These are phyloP conservation scores for Rauvolfia tetraphylla DNA, from an alignment of 257 asterid genomes.

Conservation along the genomic window DNA sequence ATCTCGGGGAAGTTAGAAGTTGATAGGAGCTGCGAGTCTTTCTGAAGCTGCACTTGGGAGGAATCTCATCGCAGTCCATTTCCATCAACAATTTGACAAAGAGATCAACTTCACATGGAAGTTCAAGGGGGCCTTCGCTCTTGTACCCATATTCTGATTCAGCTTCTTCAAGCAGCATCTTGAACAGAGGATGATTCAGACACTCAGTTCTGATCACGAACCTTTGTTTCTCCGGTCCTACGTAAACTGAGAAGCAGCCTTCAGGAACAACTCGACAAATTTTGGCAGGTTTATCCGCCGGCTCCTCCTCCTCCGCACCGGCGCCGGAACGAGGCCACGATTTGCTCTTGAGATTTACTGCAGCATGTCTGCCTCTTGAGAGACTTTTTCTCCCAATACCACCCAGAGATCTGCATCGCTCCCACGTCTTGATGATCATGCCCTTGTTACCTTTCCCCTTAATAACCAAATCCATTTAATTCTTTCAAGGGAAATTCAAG, in stretches of 20 bases:
- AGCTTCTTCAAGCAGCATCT: conserved; percentile 55
- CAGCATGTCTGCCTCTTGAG: neutral
- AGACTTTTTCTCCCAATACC: conserved; percentile 27
- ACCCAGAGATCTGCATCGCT: conserved; percentile 47
- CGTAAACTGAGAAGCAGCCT: conserved; percentile 58
- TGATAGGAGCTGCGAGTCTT: conserved; percentile 28
- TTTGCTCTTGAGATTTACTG: conserved; percentile 21
- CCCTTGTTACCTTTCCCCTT: conserved; percentile 37
- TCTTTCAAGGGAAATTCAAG: neutral
- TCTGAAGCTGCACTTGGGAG: conserved; percentile 24
- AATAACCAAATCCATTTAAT: conserved; percentile 27
- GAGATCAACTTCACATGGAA: conserved; percentile 51
- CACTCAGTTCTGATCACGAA: conserved; percentile 44
- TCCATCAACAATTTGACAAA: conserved; percentile 42
- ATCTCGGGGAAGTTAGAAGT: conserved; percentile 28
- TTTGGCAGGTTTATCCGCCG: neutral
- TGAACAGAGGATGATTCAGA: conserved; percentile 54
- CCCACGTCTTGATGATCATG: conserved; percentile 50
- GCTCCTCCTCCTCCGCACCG: neutral
- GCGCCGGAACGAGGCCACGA: conserved; percentile 24
- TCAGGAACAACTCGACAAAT: conserved; percentile 28
- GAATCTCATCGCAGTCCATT: conserved; percentile 31
- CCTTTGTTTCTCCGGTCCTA: conserved; percentile 45
- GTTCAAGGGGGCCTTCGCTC: conserved; percentile 47
- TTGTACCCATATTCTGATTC: conserved; percentile 57